phyloP scores from a whole-genome alignment of 2,329 filamentous ascomycete genomes.

The Botryotinia globosa region DNA sequence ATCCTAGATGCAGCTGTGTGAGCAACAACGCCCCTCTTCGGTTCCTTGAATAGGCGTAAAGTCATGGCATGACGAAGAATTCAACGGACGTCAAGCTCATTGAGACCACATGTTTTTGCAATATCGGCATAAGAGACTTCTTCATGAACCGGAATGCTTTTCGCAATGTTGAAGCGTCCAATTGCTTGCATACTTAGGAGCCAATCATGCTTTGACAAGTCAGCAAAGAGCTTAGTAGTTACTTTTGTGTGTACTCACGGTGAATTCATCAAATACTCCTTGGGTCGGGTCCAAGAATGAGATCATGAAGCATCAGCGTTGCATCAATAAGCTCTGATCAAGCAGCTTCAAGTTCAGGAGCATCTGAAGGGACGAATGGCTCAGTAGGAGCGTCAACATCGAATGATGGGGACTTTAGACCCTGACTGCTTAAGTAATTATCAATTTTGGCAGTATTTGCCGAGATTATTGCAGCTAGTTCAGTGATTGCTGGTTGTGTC shows the following conservation, averaged over 20 bases:
- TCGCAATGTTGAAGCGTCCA: constrained; percentile 26
- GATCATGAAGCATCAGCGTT: neutral
- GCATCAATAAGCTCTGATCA: neutral
- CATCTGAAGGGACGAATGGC: neutral
- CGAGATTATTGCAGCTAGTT: neutral
- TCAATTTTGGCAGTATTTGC: constrained; percentile 1
- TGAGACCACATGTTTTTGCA: constrained; percentile 23
- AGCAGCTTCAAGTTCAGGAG: neutral
- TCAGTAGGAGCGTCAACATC: neutral
- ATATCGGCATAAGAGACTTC: constrained; percentile 29
- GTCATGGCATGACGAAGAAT: constrained; percentile 32
- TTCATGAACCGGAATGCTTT: constrained; percentile 24
- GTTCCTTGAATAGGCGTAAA: constrained; percentile 30
- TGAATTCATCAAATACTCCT: neutral
- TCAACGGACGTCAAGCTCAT: constrained; percentile 21
- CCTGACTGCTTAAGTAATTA: neutral
- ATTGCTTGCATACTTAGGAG: constrained; percentile 29
- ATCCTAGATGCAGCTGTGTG: constrained; percentile 30
- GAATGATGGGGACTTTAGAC: neutral
- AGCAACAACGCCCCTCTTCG: constrained; percentile 22
- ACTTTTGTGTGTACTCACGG: neutral
- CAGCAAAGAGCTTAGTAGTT: neutral
- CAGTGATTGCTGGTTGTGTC: neutral
- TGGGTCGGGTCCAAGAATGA: neutral
- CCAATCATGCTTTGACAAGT: neutral